Conservation (phyloP, 2,329 filamentous ascomycete genomes). For the Beauveria sp. region DNA sequence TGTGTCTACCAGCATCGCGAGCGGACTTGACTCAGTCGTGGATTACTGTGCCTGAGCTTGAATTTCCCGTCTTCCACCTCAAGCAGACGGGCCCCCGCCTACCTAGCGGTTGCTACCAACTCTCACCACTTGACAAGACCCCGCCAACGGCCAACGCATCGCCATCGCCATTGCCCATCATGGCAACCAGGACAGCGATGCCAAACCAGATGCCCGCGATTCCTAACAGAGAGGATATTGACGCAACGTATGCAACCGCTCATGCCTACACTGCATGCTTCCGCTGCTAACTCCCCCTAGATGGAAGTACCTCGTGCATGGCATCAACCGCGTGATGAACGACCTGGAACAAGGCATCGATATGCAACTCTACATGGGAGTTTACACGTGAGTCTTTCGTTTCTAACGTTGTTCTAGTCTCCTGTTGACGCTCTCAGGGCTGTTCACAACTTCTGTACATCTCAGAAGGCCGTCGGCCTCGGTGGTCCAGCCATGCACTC, state of each 20-base stretch:
- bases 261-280: conserved; percentile 8
- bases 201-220: conserved; percentile 45
- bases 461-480: conserved; percentile 80
- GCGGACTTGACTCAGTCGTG: not conserved
- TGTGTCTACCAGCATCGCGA: not conserved
- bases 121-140: conserved; percentile 4
- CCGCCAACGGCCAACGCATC: conserved; percentile 1
- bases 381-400: conserved; percentile 64
- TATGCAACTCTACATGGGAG: conserved; percentile 94
- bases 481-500: conserved; percentile 32
- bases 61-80: no score
- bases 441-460: conserved; percentile 98
- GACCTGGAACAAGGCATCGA: conserved; percentile 89
- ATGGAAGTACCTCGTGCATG: conserved; percentile 83
- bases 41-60: not conserved
- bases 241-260: conserved; percentile 34
- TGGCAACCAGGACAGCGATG: conserved; percentile 27
- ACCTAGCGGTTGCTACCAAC: not conserved
- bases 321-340: conserved; percentile 89
- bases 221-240: conserved; percentile 55
- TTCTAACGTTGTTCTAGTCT: not conserved
- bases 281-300: conserved; percentile 36
- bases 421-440: conserved; percentile 49
- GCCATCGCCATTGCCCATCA: conserved; percentile 14
- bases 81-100: not conserved